Percentiles rank a stretch among this genome's conserved stretches.
Conservation (phyloP, 2,329 filamentous ascomycete genomes). For the Acarospora socialis region DNA sequence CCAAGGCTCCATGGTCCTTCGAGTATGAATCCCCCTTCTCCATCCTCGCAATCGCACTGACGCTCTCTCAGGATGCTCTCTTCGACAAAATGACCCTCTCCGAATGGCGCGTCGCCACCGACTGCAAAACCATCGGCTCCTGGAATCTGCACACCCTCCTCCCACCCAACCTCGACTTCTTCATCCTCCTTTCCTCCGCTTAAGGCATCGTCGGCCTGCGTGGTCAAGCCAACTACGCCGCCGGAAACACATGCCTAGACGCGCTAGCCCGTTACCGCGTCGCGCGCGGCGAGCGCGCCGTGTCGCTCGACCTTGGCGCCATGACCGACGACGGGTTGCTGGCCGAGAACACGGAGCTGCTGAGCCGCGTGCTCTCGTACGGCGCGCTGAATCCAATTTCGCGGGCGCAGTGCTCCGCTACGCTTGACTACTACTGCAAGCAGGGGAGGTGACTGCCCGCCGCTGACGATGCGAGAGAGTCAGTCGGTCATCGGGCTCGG, state of each 20-base stretch:
- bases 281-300: slow-evolving; percentile 2
- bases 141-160: slow-evolving; percentile 21
- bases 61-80: slow-evolving; percentile 15
- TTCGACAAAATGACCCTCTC: slow-evolving; percentile 28
- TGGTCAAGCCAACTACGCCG: slow-evolving; percentile 18
- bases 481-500: too few species aligned
- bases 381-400: too few species aligned
- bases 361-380: too few species aligned
- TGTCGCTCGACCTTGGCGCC: slow-evolving; percentile 5
- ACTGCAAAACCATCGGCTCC: slow-evolving; percentile 27
- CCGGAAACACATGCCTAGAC: slow-evolving; percentile 20
- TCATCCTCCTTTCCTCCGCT: slow-evolving; percentile 29
- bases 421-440: too few species aligned
- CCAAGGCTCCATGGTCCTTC: slow-evolving; percentile 20
- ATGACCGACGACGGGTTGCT: slow-evolving; percentile 5
- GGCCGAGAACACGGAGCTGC: slow-evolving; percentile 5
- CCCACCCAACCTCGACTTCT: slow-evolving; percentile 27
- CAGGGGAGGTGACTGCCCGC: too few species aligned
- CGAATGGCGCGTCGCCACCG: slow-evolving; percentile 24
- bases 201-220: slow-evolving; percentile 6
- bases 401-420: too few species aligned
- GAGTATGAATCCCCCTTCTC: too few species aligned
- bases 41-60: slow-evolving; percentile 8
- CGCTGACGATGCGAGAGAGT: too few species aligned
- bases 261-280: slow-evolving; percentile 15